These are phyloP conservation scores for Russula compacta DNA, from an alignment of 768 basidiomycete genomes.

Conservation along the genomic window DNA sequence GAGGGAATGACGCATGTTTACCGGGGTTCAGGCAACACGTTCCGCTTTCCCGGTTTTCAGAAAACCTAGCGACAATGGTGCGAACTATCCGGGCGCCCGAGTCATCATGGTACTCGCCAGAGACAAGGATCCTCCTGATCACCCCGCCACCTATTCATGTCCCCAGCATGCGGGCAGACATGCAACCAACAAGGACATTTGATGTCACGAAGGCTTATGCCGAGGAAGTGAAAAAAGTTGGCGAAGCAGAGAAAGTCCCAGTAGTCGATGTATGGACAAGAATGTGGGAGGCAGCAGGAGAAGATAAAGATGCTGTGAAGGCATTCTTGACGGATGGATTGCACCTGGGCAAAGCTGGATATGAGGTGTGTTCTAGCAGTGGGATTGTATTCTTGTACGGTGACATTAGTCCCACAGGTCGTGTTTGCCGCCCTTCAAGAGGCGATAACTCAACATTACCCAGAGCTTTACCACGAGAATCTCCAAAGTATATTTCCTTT, in stretches of 20 bases:
- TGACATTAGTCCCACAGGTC: constrained; percentile 34
- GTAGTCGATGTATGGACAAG: constrained; percentile 68
- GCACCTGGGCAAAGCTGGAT: constrained; percentile 70
- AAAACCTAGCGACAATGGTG: constrained; percentile 58
- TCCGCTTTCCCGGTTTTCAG: constrained; percentile 51
- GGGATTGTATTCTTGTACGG: not conserved
- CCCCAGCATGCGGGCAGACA: constrained; percentile 42
- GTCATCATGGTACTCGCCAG: constrained; percentile 58
- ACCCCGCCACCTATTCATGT: constrained; percentile 81
- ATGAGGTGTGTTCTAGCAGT: constrained; percentile 41
- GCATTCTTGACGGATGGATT: constrained; percentile 64
- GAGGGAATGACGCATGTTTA: constrained; percentile 79
- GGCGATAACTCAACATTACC: constrained; percentile 47
- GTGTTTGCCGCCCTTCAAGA: constrained; percentile 54
- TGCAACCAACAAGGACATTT: constrained; percentile 52
- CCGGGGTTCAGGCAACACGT: constrained; percentile 64
- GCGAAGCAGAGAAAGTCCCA: constrained; percentile 41
- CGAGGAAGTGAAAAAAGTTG: constrained; percentile 57
- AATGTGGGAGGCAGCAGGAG: constrained; percentile 67
- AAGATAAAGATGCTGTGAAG: constrained; percentile 43
- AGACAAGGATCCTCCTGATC: constrained; percentile 69
- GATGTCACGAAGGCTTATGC: constrained; percentile 60
- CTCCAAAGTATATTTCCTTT: constrained; percentile 48
- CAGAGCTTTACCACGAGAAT: constrained; percentile 60
- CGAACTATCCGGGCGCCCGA: constrained; percentile 49